phyloP scores from a whole-genome alignment of 1,284 basidiomycete species.

The Apiotrichum sp. region DNA sequence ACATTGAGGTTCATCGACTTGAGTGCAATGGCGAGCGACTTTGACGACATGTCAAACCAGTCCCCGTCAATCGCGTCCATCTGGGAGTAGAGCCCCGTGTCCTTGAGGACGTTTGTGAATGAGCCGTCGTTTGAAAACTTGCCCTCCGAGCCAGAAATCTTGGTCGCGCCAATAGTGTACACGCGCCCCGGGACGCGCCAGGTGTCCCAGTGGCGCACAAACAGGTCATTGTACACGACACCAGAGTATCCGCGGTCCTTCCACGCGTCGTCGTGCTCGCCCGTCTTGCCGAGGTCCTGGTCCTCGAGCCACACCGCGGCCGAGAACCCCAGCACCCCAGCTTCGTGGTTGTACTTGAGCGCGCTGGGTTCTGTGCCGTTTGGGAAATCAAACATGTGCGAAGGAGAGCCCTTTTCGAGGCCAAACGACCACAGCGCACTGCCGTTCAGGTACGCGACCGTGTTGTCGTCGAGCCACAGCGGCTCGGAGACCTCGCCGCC shows the following conservation, averaged over 20 bases:
- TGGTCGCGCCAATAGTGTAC: slow-evolving; percentile 32
- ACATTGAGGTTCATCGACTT: slow-evolving; percentile 68
- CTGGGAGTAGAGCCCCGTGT: slow-evolving; percentile 53
- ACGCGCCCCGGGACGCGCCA: slow-evolving; percentile 69
- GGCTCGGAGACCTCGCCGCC: slow-evolving; percentile 23
- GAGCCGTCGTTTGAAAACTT: slow-evolving; percentile 40
- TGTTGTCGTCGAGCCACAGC: slow-evolving; percentile 38
- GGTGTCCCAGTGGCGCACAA: slow-evolving; percentile 81
- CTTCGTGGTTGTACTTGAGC: slow-evolving; percentile 56
- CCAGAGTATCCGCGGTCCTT: slow-evolving; percentile 66
- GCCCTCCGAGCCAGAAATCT: slow-evolving; percentile 44
- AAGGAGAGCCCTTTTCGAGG: slow-evolving; percentile 13
- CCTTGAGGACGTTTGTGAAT: slow-evolving; percentile 59
- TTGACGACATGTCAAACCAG: slow-evolving; percentile 55
- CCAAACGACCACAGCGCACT: slow-evolving; percentile 23
- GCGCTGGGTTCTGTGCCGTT: slow-evolving; percentile 55
- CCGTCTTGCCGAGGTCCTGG: slow-evolving; percentile 61
- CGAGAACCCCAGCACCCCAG: slow-evolving; percentile 55
- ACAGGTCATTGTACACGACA: slow-evolving; percentile 69
- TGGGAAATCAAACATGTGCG: slow-evolving; percentile 32
- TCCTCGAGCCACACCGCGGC: slow-evolving; percentile 65
- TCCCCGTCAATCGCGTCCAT: slow-evolving; percentile 72
- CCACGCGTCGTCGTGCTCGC: slow-evolving; percentile 62
- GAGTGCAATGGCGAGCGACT: slow-evolving; percentile 70
- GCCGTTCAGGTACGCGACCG: slow-evolving; percentile 43